These are phyloP conservation scores for Senna siamea DNA, from an alignment of 306 rosid genomes.

Conservation along the genomic window DNA sequence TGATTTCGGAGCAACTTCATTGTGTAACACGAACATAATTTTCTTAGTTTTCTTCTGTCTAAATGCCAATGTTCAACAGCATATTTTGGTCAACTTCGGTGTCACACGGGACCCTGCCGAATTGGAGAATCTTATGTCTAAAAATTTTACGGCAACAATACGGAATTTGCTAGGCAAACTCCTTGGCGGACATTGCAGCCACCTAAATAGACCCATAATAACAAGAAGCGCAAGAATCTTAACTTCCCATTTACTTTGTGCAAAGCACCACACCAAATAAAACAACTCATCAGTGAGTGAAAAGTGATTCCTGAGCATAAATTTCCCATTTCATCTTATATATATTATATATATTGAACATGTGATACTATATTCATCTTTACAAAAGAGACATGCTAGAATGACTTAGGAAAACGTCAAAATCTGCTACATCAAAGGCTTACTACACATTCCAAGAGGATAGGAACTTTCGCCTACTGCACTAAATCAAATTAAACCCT, in stretches of 20 bases:
- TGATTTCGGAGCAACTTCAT: not conserved
- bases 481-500: slow-evolving; percentile 81
- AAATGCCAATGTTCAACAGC: not conserved
- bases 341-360: slow-evolving; percentile 31
- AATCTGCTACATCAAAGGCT: slow-evolving; percentile 42
- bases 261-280: too few species aligned
- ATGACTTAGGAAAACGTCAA: slow-evolving; percentile 33
- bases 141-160: not conserved
- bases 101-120: not conserved
- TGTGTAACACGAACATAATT: not conserved
- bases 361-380: slow-evolving; percentile 50
- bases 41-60: not conserved
- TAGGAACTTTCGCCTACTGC: slow-evolving; percentile 32
- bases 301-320: slow-evolving; percentile 36
- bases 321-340: slow-evolving; percentile 50
- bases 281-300: not conserved
- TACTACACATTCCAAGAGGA: slow-evolving; percentile 39
- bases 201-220: not conserved
- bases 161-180: not conserved
- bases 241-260: too few species aligned
- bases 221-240: not conserved
- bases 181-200: not conserved
- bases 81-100: not conserved
- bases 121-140: not conserved
- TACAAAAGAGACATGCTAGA: slow-evolving; percentile 52